Evolutionary conservation across 257 asterid genomes (phyloP).

Genomic region (Solanum ossicruentum): DNA sequence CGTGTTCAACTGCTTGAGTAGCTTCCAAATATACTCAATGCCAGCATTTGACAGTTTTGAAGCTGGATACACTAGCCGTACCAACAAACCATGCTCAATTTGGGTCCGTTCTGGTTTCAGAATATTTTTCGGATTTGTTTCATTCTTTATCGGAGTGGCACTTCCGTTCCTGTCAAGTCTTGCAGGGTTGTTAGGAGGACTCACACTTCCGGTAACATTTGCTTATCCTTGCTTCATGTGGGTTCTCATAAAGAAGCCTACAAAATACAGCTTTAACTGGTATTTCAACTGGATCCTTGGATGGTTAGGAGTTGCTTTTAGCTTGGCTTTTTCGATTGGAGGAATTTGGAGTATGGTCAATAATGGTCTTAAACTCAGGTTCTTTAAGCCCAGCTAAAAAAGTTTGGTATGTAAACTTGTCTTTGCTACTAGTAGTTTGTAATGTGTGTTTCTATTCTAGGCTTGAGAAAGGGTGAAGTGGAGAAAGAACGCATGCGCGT

Average conservation of each 20-base stretch:
- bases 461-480: neutral
- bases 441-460: neutral
- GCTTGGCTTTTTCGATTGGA: slow-evolving; percentile 89
- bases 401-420: neutral
- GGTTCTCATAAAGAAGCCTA: slow-evolving; percentile 76
- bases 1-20: slow-evolving; percentile 95
- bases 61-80: slow-evolving; percentile 83
- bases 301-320: slow-evolving; percentile 84
- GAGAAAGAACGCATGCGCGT: neutral
- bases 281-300: slow-evolving; percentile 81
- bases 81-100: slow-evolving; percentile 82
- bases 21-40: slow-evolving; percentile 98
- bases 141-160: slow-evolving; percentile 83
- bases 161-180: slow-evolving; percentile 92
- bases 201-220: slow-evolving; percentile 93
- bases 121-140: slow-evolving; percentile 67
- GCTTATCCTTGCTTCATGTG: slow-evolving; percentile 99
- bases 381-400: slow-evolving; percentile 62
- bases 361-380: slow-evolving; percentile 76
- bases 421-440: neutral
- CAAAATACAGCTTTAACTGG: slow-evolving; percentile 76
- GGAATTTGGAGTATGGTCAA: slow-evolving; percentile 96
- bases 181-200: slow-evolving; percentile 90
- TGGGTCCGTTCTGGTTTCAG: slow-evolving; percentile 98
- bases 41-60: slow-evolving; percentile 95